Evolutionary conservation across 257 asterid species (phyloP).

Genomic region (Solanum raphanifolium): DNA sequence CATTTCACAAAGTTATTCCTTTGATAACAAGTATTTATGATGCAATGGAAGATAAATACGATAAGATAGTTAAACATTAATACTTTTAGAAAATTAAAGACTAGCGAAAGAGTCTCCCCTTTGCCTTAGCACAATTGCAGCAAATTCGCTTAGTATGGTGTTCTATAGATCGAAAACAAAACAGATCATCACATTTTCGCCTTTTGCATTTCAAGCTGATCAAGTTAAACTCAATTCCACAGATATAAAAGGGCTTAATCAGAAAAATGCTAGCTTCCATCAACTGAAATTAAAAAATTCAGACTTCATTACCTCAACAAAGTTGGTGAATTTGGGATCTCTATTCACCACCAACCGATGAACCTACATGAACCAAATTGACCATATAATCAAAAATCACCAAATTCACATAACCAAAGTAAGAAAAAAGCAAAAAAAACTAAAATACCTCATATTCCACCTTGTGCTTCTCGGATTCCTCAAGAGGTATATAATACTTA

Average conservation of each 20-base stretch:
- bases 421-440: no score
- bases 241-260: not conserved
- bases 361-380: constrained; percentile 30
- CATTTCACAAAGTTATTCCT: not conserved
- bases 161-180: not conserved
- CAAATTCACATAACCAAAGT: not conserved
- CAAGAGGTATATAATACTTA: constrained; percentile 91
- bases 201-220: not conserved
- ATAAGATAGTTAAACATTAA: not conserved
- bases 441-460: constrained; percentile 85
- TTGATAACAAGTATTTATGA: not conserved
- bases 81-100: not conserved
- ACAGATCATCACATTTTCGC: not conserved
- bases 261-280: not conserved
- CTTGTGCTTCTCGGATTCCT: constrained; percentile 98
- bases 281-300: not conserved
- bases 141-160: not conserved
- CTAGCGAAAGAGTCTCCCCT: not conserved
- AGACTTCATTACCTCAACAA: constrained; percentile 58
- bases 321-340: constrained; percentile 88
- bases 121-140: not conserved
- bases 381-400: not conserved
- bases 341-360: constrained; percentile 83
- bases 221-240: not conserved
- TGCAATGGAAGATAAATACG: not conserved